These are phyloP conservation scores for Trichoderma gamsii DNA, from an alignment of 495 filamentous ascomycete species.

Conservation along the genomic window DNA sequence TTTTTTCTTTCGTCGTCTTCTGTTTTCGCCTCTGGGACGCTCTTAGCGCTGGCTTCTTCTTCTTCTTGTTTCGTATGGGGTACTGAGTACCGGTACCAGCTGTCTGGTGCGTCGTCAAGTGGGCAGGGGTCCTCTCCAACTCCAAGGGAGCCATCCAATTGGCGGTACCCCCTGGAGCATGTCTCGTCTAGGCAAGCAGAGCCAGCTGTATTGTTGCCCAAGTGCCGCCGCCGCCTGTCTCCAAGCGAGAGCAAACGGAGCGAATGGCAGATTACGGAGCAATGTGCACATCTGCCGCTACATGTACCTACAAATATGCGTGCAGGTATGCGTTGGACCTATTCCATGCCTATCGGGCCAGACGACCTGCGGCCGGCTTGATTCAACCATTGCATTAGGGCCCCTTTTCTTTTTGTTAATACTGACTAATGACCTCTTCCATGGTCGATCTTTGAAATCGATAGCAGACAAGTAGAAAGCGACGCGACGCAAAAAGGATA, in stretches of 20 bases:
- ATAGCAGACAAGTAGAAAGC: too few species aligned
- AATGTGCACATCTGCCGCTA: neutral
- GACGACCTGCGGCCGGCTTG: too few species aligned
- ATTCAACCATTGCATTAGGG: too few species aligned
- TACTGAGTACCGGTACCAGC: conserved; percentile 11
- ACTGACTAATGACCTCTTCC: too few species aligned
- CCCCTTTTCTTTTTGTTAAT: too few species aligned
- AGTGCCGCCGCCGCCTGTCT: neutral
- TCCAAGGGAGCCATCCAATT: conserved; percentile 10
- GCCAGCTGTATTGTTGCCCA: conserved; percentile 6
- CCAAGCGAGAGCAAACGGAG: conserved; percentile 4
- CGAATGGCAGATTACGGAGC: neutral
- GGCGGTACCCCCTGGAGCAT: conserved; percentile 12
- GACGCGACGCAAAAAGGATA: too few species aligned
- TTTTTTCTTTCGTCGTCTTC: neutral
- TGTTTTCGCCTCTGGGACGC: conserved; percentile 9
- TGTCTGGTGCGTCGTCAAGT: conserved; percentile 1
- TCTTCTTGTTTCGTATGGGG: neutral
- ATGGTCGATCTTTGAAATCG: too few species aligned
- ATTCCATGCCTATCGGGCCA: neutral
- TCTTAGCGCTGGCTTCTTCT: conserved; percentile 2
- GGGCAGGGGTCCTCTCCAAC: conserved; percentile 7
- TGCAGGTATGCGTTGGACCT: neutral
- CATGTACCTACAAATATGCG: neutral
- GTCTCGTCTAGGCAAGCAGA: conserved; percentile 14